phyloP scores from a whole-genome alignment of 2,329 filamentous ascomycete genomes.

The Fusarium musae region DNA sequence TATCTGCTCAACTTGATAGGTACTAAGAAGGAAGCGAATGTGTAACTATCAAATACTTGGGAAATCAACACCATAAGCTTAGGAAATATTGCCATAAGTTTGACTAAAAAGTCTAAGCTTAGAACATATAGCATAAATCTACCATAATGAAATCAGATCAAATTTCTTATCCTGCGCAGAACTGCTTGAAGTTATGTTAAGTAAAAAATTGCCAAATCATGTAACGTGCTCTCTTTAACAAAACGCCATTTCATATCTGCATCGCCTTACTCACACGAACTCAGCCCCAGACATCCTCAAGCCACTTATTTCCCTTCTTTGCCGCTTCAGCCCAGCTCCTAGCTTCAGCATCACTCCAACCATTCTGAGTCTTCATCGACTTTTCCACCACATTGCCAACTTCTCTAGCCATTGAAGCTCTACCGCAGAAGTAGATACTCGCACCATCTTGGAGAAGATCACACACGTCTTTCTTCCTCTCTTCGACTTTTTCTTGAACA shows the following conservation, averaged over 20 bases:
- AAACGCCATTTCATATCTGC: background rate
- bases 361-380: constrained; percentile 49
- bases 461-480: constrained; percentile 45
- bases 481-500: constrained; percentile 52
- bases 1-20: background rate
- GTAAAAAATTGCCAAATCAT: background rate
- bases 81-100: background rate
- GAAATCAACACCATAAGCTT: background rate
- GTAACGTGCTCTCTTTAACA: background rate
- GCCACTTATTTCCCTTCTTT: constrained; percentile 63
- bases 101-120: background rate
- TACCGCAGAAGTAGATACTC: constrained; percentile 56
- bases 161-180: too few species aligned
- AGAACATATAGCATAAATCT: too few species aligned
- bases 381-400: constrained; percentile 53
- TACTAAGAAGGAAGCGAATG: background rate
- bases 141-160: background rate
- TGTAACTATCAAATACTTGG: background rate
- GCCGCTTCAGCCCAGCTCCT: constrained; percentile 59
- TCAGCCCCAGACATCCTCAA: constrained; percentile 65
- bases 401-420: constrained; percentile 56
- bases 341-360: constrained; percentile 53
- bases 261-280: background rate
- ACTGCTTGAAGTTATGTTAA: background rate
- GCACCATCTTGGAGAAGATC: constrained; percentile 49